Evolutionary conservation across 2,329 filamentous ascomycete species (phyloP), one percentile per base, ranked within the genome.

Genomic region (Colletotrichum gloeosporioides): DNA sequence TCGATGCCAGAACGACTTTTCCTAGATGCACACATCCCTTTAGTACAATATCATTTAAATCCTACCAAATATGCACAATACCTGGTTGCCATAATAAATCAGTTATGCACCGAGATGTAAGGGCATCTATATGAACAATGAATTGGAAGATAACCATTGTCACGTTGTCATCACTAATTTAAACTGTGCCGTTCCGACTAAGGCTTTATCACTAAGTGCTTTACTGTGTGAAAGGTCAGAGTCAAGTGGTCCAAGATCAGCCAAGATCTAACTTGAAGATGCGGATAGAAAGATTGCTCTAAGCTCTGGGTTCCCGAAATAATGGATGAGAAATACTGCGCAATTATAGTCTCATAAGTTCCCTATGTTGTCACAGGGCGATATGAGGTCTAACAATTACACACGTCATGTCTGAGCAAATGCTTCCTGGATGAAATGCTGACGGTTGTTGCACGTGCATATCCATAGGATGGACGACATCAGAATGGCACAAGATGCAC

Each of bases 71-170:
- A 18, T 49, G 18, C 39, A n/a, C 8, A 5, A 8, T 2, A 10
- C 9, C 4, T 10, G 3, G 16, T 1, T n/a, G 18, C 0, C 0
- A 18, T 22, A 9, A n/a, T 9, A 49, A 0, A 12, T n/a, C 9
- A 49, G 39, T 49, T 1, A 12, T 49, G 39, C 18, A 2, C 1
- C 9, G 0, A 10, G 1, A 49, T 49, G 5, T n/a, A 49, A 49
- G 18, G 8, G 4, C 8, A 44, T 44, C 8, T 49, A 18, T 10
- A 49, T 22, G 39, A n/a, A 44, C 39, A 44, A 44, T 18, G 16
- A n/a, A n/a, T 49, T 0, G 1, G 9, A 12, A 49, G 39, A 3
- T 49, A n/a, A 18, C 39, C 18, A n/a, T n/a, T 2, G 39, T 49
- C 18, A n/a, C 18, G 4, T 49, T n/a, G 39, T 5, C 39, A 22